A percentile compares a stretch with the other conserved stretches of the same genome.
Conservation (phyloP, 2,329 filamentous ascomycete genomes). For the Ophiocordyceps unilateralis region DNA sequence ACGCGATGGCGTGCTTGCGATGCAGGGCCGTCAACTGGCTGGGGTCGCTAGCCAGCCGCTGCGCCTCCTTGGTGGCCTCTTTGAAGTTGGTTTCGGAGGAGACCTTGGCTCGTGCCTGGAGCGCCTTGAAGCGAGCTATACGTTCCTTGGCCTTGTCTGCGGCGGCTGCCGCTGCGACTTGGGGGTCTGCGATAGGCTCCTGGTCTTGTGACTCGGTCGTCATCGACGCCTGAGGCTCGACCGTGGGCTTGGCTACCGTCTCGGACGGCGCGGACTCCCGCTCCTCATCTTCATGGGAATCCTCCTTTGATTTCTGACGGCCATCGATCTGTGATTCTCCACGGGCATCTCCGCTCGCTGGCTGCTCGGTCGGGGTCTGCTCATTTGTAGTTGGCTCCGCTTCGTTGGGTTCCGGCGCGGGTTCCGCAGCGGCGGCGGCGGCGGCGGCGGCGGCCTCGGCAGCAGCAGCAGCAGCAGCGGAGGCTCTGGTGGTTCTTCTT, state of each 20-base stretch:
- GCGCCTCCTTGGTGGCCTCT: slow-evolving; percentile 69
- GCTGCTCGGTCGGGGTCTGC: not conserved
- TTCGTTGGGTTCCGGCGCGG: not conserved
- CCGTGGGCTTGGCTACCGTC: not conserved
- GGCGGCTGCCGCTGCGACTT: slow-evolving; percentile 7
- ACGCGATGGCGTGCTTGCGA: slow-evolving; percentile 72
- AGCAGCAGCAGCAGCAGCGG: slow-evolving; percentile 1
- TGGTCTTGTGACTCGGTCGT: slow-evolving; percentile 5
- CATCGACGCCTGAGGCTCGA: not conserved
- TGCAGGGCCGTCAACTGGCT: slow-evolving; percentile 61
- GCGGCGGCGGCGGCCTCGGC: no score
- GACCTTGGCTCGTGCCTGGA: slow-evolving; percentile 64
- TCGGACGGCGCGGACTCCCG: slow-evolving; percentile 1
- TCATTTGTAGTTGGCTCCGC: slow-evolving; percentile 1
- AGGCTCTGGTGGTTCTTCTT: slow-evolving; percentile 5
- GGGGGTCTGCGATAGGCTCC: slow-evolving; percentile 6
- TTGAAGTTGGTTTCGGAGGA: slow-evolving; percentile 61
- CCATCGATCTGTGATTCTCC: not conserved
- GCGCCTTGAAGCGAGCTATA: slow-evolving; percentile 68
- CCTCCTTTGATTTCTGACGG: no score
- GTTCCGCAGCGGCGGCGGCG: not conserved
- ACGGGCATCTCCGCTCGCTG: no score
- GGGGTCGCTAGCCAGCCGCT: slow-evolving; percentile 62
- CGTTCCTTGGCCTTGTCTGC: slow-evolving; percentile 42
- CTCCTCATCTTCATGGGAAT: no score